Percentiles rank a stretch among this genome's conserved stretches.
phyloP scores from a whole-genome alignment of 2,329 filamentous ascomycete genomes.

The Penicillium sumatraense region DNA sequence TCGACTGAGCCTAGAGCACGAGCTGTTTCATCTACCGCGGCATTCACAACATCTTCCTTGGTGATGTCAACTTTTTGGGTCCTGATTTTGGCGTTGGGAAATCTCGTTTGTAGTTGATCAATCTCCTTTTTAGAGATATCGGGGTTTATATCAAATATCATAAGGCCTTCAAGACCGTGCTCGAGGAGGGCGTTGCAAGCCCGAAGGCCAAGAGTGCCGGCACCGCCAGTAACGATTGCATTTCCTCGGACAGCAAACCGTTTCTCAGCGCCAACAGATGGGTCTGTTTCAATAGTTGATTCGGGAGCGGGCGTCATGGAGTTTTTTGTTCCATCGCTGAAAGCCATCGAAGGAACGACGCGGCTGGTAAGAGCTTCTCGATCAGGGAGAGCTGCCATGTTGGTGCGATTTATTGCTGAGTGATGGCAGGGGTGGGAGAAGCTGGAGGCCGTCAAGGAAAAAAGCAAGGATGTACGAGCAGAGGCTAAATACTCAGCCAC shows the following conservation, averaged over 20 bases:
- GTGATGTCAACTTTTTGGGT: slow-evolving; percentile 65
- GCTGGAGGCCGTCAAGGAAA: not conserved
- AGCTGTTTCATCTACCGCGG: slow-evolving; percentile 24
- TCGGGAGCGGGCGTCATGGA: slow-evolving; percentile 15
- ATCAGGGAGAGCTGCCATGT: slow-evolving; percentile 17
- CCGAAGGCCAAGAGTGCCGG: slow-evolving; percentile 65
- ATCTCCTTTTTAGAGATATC: slow-evolving; percentile 47
- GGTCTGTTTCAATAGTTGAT: slow-evolving; percentile 5
- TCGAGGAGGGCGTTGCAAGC: slow-evolving; percentile 68
- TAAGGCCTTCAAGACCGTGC: slow-evolving; percentile 65
- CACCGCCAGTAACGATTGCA: slow-evolving; percentile 64
- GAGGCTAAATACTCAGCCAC: not conserved
- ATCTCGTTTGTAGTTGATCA: slow-evolving; percentile 54
- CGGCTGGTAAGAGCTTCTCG: slow-evolving; percentile 24
- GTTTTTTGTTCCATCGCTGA: slow-evolving; percentile 25
- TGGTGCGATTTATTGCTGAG: not conserved
- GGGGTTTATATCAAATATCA: slow-evolving; percentile 64
- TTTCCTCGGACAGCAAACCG: slow-evolving; percentile 28
- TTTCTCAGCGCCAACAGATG: slow-evolving; percentile 15
- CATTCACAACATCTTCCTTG: slow-evolving; percentile 43
- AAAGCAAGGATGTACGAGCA: not conserved
- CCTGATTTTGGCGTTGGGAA: slow-evolving; percentile 58
- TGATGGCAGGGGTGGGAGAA: not conserved
- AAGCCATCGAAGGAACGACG: slow-evolving; percentile 20
- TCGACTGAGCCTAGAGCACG: slow-evolving; percentile 56